Evolutionary conservation across 2,329 filamentous ascomycete species (phyloP).

Genomic region (Sclerotinia trifoliorum): DNA sequence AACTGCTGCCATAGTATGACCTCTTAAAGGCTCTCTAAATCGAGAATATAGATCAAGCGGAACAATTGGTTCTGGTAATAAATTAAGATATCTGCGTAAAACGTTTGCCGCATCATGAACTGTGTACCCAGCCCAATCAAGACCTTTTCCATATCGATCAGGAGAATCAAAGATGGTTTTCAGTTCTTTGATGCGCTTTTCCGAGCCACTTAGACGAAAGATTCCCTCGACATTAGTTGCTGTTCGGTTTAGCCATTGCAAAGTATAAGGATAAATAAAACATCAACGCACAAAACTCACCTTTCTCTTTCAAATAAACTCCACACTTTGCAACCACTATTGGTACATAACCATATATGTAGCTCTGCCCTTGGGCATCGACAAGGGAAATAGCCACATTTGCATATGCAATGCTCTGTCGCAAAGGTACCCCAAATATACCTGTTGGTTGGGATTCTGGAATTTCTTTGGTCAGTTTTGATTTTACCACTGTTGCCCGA

Average conservation of each 20-base stretch:
- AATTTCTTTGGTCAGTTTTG: constrained; percentile 28
- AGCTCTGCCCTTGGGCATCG: constrained; percentile 88
- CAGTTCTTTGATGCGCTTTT: constrained; percentile 97
- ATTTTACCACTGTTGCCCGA: constrained; percentile 17
- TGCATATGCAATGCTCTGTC: constrained; percentile 93
- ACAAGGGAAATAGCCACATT: constrained; percentile 97
- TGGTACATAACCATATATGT: constrained; percentile 97
- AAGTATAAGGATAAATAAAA: constrained; percentile 14
- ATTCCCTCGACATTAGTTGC: constrained; percentile 95
- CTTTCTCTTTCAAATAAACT: constrained; percentile 96
- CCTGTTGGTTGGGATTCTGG: constrained; percentile 53
- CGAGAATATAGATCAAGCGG: constrained; percentile 89
- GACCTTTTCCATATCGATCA: constrained; percentile 90
- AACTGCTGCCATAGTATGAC: constrained; percentile 65
- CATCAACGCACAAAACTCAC: constrained; percentile 50
- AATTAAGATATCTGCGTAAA: constrained; percentile 89
- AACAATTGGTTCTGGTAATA: constrained; percentile 94
- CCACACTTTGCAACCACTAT: constrained; percentile 98
- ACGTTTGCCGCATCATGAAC: constrained; percentile 98
- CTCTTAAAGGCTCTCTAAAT: constrained; percentile 79
- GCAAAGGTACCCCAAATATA: constrained; percentile 92
- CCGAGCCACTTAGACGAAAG: constrained; percentile 91
- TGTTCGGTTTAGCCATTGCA: constrained; percentile 43
- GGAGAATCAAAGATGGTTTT: constrained; percentile 91
- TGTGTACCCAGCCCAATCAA: constrained; percentile 96